phyloP scores from a whole-genome alignment of 495 filamentous ascomycete genomes.

The Penicillium parvum region DNA sequence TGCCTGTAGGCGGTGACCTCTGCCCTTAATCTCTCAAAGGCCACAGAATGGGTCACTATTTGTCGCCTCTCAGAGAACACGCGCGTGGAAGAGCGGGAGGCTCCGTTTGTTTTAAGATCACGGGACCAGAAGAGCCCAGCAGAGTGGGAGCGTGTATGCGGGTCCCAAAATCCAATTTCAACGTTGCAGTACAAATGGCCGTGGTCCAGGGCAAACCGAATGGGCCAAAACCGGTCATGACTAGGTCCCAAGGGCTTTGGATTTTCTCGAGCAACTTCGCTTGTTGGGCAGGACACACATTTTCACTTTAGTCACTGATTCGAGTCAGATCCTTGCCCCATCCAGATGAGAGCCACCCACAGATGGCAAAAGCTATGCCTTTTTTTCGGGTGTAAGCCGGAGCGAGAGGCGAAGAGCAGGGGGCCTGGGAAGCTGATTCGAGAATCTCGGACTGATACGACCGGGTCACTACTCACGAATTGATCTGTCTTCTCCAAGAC shows the following conservation, averaged over 20 bases:
- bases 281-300: slow-evolving; percentile 28
- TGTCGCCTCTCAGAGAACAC: slow-evolving; percentile 31
- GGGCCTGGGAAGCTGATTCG: slow-evolving; percentile 30
- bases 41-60: slow-evolving; percentile 29
- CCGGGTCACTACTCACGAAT: slow-evolving; percentile 17
- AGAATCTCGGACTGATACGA: slow-evolving; percentile 18
- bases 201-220: slow-evolving; percentile 10
- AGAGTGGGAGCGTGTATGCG: slow-evolving; percentile 39
- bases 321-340: slow-evolving; percentile 29
- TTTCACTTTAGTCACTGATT: slow-evolving; percentile 14
- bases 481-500: slow-evolving; percentile 21
- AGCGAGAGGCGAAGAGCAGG: slow-evolving; percentile 24
- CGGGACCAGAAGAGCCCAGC: slow-evolving; percentile 40
- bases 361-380: slow-evolving; percentile 5
- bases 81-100: slow-evolving; percentile 36
- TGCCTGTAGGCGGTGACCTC: slow-evolving; percentile 20
- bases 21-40: slow-evolving; percentile 28
- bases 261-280: slow-evolving; percentile 13
- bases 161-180: slow-evolving; percentile 43
- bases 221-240: slow-evolving; percentile 3
- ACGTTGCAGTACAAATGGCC: slow-evolving; percentile 29
- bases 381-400: slow-evolving; percentile 27
- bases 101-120: slow-evolving; percentile 40
- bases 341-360: slow-evolving; percentile 25
- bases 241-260: not conserved